Conservation (phyloP, 352 stramenopile species). For the Phytopythium ostracodes region DNA sequence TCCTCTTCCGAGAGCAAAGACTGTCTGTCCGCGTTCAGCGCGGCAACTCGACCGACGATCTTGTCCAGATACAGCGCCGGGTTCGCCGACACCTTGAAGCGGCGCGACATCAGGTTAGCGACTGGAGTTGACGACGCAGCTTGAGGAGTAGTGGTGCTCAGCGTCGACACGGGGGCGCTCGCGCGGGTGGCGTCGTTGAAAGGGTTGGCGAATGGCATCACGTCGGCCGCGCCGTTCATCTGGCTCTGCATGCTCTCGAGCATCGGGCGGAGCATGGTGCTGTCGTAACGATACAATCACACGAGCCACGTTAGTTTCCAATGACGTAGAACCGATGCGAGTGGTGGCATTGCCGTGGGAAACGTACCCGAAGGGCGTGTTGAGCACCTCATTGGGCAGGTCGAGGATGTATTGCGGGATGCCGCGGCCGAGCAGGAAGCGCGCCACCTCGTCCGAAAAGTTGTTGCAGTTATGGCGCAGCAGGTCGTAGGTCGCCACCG, state of each 20-base stretch:
- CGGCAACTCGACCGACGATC: conserved; percentile 37
- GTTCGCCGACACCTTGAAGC: conserved; percentile 52
- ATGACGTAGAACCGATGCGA: neutral
- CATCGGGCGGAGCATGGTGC: conserved; percentile 77
- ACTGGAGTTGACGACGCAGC: neutral
- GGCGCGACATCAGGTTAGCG: conserved; percentile 25
- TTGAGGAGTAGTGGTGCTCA: neutral
- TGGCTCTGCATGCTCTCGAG: conserved; percentile 81
- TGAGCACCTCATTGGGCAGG: conserved; percentile 85
- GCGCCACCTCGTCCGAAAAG: conserved; percentile 90
- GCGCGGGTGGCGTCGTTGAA: conserved; percentile 62
- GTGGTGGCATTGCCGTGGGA: neutral
- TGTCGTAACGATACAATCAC: conserved; percentile 13
- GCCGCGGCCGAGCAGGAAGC: conserved; percentile 79
- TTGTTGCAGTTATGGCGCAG: conserved; percentile 97
- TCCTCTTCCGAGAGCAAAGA: conserved; percentile 28
- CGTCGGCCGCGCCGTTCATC: conserved; percentile 45
- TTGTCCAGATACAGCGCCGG: conserved; percentile 45
- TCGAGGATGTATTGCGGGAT: conserved; percentile 92
- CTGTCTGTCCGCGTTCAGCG: conserved; percentile 19
- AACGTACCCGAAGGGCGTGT: conserved; percentile 85
- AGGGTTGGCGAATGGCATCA: conserved; percentile 59
- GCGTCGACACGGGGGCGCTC: conserved; percentile 1
- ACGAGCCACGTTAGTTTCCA: conserved; percentile 1
- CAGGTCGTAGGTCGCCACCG: conserved; percentile 90